Percentiles rank a stretch among this genome's conserved stretches.
Evolutionary conservation across 192 early-diverging fungal genomes (phyloP).

Genomic region (Oehlia diaphana): DNA sequence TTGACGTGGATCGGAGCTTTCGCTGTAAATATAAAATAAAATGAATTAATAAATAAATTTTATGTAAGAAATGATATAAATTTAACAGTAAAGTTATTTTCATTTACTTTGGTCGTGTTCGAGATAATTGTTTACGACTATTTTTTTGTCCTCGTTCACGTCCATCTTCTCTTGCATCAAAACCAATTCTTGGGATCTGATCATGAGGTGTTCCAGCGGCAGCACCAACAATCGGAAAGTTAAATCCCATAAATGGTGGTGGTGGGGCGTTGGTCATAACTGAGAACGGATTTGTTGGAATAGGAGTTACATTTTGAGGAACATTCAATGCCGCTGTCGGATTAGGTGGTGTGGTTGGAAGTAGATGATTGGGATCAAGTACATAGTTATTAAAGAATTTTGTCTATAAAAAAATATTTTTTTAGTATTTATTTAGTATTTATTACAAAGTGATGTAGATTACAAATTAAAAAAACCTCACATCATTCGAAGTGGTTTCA

Average conservation of each 20-base stretch:
- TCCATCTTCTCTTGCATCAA: conserved; percentile 34
- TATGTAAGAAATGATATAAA: neutral
- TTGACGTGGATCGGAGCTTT: conserved; percentile 63
- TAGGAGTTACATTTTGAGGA: conserved; percentile 25
- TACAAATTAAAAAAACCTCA: conserved; percentile 7
- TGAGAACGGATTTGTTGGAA: conserved; percentile 28
- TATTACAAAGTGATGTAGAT: neutral
- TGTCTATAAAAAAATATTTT: conserved; percentile 33
- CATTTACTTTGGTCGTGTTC: conserved; percentile 15
- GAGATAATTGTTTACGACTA: conserved; percentile 5
- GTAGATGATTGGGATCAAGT: conserved; percentile 77
- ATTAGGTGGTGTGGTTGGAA: conserved; percentile 45
- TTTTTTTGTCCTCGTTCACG: neutral
- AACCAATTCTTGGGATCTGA: conserved; percentile 63
- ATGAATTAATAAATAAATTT: too few relatives aligned
- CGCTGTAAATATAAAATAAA: neutral
- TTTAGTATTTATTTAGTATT: neutral
- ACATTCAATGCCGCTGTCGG: conserved; percentile 39
- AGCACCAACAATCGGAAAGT: conserved; percentile 39
- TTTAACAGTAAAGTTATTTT: neutral
- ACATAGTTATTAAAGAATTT: conserved; percentile 89
- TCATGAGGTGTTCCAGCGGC: conserved; percentile 52
- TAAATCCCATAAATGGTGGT: conserved; percentile 39
- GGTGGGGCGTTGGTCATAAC: conserved; percentile 35
- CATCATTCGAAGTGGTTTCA: conserved; percentile 61